These are phyloP conservation scores for Rubia yunnanensis DNA, from an alignment of 257 asterid species.

Conservation along the genomic window DNA sequence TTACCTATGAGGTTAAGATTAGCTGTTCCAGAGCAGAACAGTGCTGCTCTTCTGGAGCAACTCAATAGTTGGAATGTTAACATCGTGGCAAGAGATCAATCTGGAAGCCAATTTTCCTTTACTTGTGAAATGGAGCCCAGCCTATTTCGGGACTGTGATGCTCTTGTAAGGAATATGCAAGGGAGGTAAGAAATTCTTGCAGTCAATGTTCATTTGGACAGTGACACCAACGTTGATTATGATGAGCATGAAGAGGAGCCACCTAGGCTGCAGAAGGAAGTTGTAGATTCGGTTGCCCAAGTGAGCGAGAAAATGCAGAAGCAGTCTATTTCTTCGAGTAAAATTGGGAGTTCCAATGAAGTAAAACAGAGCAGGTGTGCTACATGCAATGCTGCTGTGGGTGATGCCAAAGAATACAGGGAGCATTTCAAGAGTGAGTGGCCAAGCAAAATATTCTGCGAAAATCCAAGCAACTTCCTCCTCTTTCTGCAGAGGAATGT, in stretches of 20 bases:
- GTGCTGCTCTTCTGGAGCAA: too few relatives aligned
- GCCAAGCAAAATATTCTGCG: slow-evolving; percentile 83
- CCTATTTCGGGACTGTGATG: slow-evolving; percentile 71
- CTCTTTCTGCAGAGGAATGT: slow-evolving; percentile 83
- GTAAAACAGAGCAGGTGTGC: slow-evolving; percentile 65
- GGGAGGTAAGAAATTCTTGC: slow-evolving; percentile 86
- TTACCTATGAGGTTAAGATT: too few relatives aligned
- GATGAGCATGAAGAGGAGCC: slow-evolving; percentile 67
- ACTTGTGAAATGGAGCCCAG: slow-evolving; percentile 71
- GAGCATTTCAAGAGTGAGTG: slow-evolving; percentile 94
- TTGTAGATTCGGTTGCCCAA: slow-evolving; percentile 21
- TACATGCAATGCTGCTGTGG: slow-evolving; percentile 73
- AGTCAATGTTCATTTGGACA: slow-evolving; percentile 66
- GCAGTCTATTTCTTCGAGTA: slow-evolving; percentile 37
- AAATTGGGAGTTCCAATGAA: slow-evolving; percentile 35
- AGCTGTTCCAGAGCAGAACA: too few relatives aligned
- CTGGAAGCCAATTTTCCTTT: slow-evolving; percentile 50
- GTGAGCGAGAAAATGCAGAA: slow-evolving; percentile 53
- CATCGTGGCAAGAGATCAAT: slow-evolving; percentile 52
- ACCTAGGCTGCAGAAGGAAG: slow-evolving; percentile 22
- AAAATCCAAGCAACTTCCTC: slow-evolving; percentile 75
- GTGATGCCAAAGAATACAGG: slow-evolving; percentile 67
- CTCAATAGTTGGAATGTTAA: slow-evolving; percentile 48
- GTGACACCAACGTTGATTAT: slow-evolving; percentile 44
- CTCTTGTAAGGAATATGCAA: slow-evolving; percentile 54